These are phyloP conservation scores for Metschnikowia lunata DNA, from an alignment of 805 yeast species.

Conservation along the genomic window DNA sequence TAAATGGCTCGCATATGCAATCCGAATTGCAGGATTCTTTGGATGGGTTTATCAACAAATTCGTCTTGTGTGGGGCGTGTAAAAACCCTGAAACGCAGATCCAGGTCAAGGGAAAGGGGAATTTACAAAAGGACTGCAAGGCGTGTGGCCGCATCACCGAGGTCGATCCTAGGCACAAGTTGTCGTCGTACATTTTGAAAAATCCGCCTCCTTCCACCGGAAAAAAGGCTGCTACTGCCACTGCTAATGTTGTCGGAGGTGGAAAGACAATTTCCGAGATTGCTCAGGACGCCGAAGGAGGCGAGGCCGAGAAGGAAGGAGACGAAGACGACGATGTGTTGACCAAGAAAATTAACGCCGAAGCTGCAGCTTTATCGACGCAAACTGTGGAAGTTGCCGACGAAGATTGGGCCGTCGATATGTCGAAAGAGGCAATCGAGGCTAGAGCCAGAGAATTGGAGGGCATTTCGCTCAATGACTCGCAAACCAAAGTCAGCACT, in stretches of 20 bases:
- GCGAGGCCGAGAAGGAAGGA: conserved; percentile 36
- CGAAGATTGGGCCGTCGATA: conserved; percentile 97
- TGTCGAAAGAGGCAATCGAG: conserved; percentile 92
- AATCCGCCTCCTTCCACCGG: conserved; percentile 77
- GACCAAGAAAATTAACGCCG: conserved; percentile 76
- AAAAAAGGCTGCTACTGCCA: conserved; percentile 80
- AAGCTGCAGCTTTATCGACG: conserved; percentile 61
- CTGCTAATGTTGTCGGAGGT: conserved; percentile 86
- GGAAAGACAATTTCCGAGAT: conserved; percentile 77
- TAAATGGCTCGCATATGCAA: conserved; percentile 92
- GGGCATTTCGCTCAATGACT: conserved; percentile 48
- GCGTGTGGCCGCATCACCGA: conserved; percentile 92
- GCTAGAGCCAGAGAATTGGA: conserved; percentile 87
- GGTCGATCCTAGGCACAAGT: conserved; percentile 81
- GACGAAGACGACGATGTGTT: conserved; percentile 69
- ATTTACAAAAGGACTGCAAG: conserved; percentile 87
- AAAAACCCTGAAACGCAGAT: conserved; percentile 97
- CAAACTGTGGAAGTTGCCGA: conserved; percentile 64
- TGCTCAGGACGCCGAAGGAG: conserved; percentile 48
- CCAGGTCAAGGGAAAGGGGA: conserved; percentile 68
- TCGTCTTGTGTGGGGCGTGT: conserved; percentile 91
- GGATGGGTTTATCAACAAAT: conserved; percentile 90
- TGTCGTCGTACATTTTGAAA: conserved; percentile 81
- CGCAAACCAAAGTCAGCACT: conserved; percentile 56
- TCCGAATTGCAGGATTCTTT: conserved; percentile 86